Evolutionary conservation across 2,329 filamentous ascomycete genomes (phyloP).

Genomic region (Trichoderma cornu-damae): DNA sequence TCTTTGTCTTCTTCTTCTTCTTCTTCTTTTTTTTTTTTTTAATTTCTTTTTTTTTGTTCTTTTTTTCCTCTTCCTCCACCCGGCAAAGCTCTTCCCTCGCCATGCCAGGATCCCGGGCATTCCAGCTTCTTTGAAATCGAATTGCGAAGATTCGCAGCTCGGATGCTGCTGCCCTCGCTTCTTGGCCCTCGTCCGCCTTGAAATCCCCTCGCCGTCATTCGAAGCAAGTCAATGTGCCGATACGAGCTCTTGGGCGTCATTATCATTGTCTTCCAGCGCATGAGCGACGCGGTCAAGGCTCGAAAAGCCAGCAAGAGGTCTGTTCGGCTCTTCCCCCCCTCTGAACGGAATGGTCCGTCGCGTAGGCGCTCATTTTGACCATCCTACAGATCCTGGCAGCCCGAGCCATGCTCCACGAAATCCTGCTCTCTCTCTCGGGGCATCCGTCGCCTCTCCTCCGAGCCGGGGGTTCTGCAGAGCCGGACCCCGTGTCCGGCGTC

Average conservation of each 20-base stretch:
- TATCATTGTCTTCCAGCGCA: conserved; percentile 43
- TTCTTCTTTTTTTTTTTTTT: no score
- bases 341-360: not conserved
- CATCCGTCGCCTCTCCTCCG: conserved; percentile 85
- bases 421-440: conserved; percentile 91
- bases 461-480: conserved; percentile 42
- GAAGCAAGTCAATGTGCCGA: conserved; percentile 44
- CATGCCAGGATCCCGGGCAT: not conserved
- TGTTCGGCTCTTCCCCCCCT: no score
- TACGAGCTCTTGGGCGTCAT: conserved; percentile 49
- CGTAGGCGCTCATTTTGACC: conserved; percentile 13
- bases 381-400: conserved; percentile 12
- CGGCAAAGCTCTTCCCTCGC: not conserved
- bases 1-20: not conserved
- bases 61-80: not conserved
- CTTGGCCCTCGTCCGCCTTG: not conserved
- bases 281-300: conserved; percentile 37
- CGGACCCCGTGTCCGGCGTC: conserved; percentile 45
- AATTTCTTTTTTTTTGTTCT: no score
- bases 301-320: conserved; percentile 30
- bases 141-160: not conserved
- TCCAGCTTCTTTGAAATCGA: not conserved
- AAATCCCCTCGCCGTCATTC: conserved; percentile 15
- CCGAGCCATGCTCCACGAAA: conserved; percentile 84
- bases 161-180: not conserved